Evolutionary conservation across 208 protist genomes (phyloP).

Genomic region (Leishmania gerbilli): DNA sequence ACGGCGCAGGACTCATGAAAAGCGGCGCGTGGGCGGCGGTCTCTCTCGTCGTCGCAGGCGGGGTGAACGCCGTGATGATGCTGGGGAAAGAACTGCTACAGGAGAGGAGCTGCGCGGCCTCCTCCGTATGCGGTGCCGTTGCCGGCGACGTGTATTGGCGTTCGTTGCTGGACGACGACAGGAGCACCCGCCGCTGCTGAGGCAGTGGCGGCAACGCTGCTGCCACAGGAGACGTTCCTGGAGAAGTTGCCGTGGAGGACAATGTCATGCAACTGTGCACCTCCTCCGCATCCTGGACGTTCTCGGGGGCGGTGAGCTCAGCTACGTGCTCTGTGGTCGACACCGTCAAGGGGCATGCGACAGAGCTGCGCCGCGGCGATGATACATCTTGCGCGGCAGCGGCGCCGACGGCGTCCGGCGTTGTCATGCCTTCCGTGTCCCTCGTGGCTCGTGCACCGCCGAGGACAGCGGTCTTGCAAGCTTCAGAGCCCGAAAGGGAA

Average conservation of each 20-base stretch:
- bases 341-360: neutral
- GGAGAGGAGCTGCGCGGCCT: neutral
- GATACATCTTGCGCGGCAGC: neutral
- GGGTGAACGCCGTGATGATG: neutral
- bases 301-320: neutral
- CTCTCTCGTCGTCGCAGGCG: neutral
- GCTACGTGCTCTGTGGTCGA: neutral
- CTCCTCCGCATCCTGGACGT: slow-evolving; percentile 17
- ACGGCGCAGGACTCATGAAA: neutral
- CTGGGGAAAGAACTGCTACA: neutral
- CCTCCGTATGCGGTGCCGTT: neutral
- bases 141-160: neutral
- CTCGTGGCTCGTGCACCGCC: neutral
- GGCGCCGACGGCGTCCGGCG: neutral
- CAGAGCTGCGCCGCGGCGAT: neutral
- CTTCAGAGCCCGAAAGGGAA: neutral
- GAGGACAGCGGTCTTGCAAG: neutral
- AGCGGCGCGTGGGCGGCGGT: neutral
- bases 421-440: neutral
- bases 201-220: neutral
- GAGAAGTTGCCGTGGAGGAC: slow-evolving; percentile 17
- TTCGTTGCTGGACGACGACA: slow-evolving; percentile 3
- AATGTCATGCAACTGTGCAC: slow-evolving; percentile 28
- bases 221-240: neutral
- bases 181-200: neutral